Evolutionary conservation across 2,329 filamentous ascomycete species (phyloP), one percentile per base, ranked within the genome.

Genomic region (Exophiala aquamarina): DNA sequence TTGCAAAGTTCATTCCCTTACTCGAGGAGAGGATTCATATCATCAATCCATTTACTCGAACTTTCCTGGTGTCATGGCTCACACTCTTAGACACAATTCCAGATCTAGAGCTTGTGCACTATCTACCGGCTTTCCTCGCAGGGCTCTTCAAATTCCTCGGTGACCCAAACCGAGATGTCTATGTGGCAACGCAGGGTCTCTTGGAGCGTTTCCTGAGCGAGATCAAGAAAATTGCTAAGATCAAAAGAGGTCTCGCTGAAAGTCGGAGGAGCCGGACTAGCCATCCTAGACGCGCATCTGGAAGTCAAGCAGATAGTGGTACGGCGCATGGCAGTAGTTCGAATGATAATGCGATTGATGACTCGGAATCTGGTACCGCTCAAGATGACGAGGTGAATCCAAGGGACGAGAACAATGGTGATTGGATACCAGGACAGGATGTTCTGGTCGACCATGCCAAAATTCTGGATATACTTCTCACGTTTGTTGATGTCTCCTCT

Each of bases 391-490:
- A 62, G 5, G 78, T 80, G 23, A 78, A 84, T 10, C 66, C 62
- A 4, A 78, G 80, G 23, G 77, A 79, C 11, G 74, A 76, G 17
- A 83, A 80, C 35, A 91, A 95, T 59, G 91, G 91, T 50, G 93
- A 97, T 63, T 98, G 92, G 90, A 85, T 97, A 36, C 94, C 94
- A 0, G 93, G 94, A 1, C 93, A 98, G 68, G 93, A 98, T 66
- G 90, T 96, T 6, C 86, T 94, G 49, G 88, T 98, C 52, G 92
- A 97, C 67, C 89, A 95, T 67, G 84, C 88, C 50, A 89, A 86
- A 57, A 95, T 98, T 28, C 72, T 98, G 38, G 88, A 94, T 59
- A 98, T 97, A 44, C 70, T 98, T 33, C 90, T 95, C 2, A 84
- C 85, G 10, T 96, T 93, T 54, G 77, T 98, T 35, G 87, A 95